Base-by-base conservation (phyloP, 176 grass and related monocot species). In the Leersia perrieri region DNA sequence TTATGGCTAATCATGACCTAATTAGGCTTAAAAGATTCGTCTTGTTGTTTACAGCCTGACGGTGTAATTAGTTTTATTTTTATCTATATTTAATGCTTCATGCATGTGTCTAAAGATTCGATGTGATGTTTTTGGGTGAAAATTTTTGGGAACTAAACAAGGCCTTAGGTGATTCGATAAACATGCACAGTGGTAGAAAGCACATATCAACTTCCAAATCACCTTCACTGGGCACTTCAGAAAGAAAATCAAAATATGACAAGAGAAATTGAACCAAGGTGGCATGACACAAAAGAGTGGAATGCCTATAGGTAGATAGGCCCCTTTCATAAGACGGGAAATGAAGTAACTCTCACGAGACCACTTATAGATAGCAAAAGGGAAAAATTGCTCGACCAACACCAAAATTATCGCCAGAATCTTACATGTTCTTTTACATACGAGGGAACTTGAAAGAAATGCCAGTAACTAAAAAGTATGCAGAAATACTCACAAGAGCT, bases 401-500 rank as follows among this genome's bases (percentile, higher is more conserved):
- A 66, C 64, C 67, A 66, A 85, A 70, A 55, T 25, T 42, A 89
- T 81, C 26, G 30, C 27, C 29, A 30, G 9, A 57, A 77, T 63
- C 38, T 85, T 38, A 45, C 55, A 82, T 85, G 61, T 32, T 49
- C 49, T 33, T 81, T 15, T 47, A 66, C 71, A 77, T 40, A 66
- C 53, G 31, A 80, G 34, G 25, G 51, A 47, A 76, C n/a, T 57
- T 81, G 1, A 81, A 82, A 32, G 33, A 80, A 80, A 62, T 42
- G 20, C 42, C 63, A 87, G 42, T 78, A 66, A 31, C 58, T 47
- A 39, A 66, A 20, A 31, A 75, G 22, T 71, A 81, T 20, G 72
- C 31, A 51, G 47, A 80, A 45, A 87, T 44, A 90, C 80, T 83
- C 81, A 99, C 96, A 69, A 92, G 81, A 67, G 88, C 55, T 66